A percentile compares a stretch with the other conserved stretches of the same genome.
phyloP scores from a whole-genome alignment of 2,329 filamentous ascomycete genomes.

The Chaetomiaceae sp. region DNA sequence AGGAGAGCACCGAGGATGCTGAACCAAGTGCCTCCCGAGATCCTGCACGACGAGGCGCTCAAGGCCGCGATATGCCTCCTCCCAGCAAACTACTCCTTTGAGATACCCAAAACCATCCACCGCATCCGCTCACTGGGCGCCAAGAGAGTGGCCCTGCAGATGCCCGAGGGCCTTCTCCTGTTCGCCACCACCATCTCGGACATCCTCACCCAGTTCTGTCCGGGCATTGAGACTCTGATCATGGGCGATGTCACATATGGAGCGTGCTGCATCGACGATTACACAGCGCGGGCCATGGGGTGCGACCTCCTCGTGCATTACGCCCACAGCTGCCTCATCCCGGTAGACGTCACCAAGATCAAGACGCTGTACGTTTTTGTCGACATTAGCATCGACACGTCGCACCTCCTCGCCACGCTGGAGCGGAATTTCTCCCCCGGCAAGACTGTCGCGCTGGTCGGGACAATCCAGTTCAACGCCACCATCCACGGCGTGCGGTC shows the following conservation, averaged over 20 bases:
- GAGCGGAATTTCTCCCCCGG: conserved; percentile 81
- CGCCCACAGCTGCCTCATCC: conserved; percentile 93
- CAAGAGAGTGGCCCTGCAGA: conserved; percentile 86
- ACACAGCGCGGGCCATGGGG: conserved; percentile 86
- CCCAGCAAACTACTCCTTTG: conserved; percentile 95
- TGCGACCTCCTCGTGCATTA: conserved; percentile 96
- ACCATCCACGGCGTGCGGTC: conserved; percentile 83
- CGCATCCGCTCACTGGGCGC: conserved; percentile 76
- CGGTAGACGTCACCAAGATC: conserved; percentile 93
- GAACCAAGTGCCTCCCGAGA: conserved; percentile 85
- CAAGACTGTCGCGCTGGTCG: conserved; percentile 87
- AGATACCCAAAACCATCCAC: conserved; percentile 97
- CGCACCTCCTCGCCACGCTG: conserved; percentile 79
- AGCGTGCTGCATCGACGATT: conserved; percentile 98
- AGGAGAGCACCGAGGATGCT: conserved; percentile 73
- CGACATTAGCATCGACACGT: conserved; percentile 90
- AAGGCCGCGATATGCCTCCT: conserved; percentile 83
- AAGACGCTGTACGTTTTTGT: conserved; percentile 98
- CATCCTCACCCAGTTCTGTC: conserved; percentile 91
- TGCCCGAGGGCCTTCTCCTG: conserved; percentile 89
- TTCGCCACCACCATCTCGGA: conserved; percentile 98
- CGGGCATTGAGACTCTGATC: conserved; percentile 85
- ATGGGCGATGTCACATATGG: conserved; percentile 99
- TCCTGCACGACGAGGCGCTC: conserved; percentile 78
- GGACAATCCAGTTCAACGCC: conserved; percentile 98